phyloP scores from a whole-genome alignment of 2,329 filamentous ascomycete genomes.

The Ophiostoma tasmaniense region DNA sequence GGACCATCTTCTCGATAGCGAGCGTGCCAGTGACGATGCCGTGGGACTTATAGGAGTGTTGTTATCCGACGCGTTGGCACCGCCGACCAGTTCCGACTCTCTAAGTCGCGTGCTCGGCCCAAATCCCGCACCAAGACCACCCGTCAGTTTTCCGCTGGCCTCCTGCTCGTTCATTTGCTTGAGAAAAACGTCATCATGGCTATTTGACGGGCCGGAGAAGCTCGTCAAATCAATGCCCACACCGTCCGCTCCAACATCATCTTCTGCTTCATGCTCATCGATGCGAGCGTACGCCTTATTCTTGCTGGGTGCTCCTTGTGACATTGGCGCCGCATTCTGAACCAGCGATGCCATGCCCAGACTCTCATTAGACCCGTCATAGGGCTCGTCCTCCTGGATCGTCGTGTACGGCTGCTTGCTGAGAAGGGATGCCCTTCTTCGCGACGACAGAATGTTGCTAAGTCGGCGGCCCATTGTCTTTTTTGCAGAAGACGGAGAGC shows the following conservation, averaged over 20 bases:
- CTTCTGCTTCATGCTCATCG: slow-evolving; percentile 27
- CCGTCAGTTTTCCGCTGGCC: slow-evolving; percentile 45
- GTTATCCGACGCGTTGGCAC: neutral
- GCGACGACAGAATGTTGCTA: slow-evolving; percentile 14
- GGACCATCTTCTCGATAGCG: slow-evolving; percentile 17
- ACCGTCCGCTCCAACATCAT: neutral
- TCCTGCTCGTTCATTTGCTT: slow-evolving; percentile 43
- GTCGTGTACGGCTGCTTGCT: slow-evolving; percentile 24
- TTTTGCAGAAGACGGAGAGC: neutral
- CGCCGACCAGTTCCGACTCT: slow-evolving; percentile 39
- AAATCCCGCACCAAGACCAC: slow-evolving; percentile 50
- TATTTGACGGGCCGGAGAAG: slow-evolving; percentile 37
- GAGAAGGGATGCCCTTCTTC: slow-evolving; percentile 9
- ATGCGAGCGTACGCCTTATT: slow-evolving; percentile 24
- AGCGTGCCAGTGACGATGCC: slow-evolving; percentile 13
- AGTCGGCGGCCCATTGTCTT: slow-evolving; percentile 7
- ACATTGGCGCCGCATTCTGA: slow-evolving; percentile 34
- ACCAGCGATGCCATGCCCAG: slow-evolving; percentile 34
- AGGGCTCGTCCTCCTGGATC: slow-evolving; percentile 30
- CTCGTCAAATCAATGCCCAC: slow-evolving; percentile 39
- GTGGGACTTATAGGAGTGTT: neutral
- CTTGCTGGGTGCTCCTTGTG: slow-evolving; percentile 11
- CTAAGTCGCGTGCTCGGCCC: slow-evolving; percentile 39
- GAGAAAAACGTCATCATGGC: slow-evolving; percentile 38
- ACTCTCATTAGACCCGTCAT: slow-evolving; percentile 23